Percentiles rank a stretch among this genome's conserved stretches.
These are phyloP conservation scores for Tothia fuscella DNA, from an alignment of 2,329 filamentous ascomycete species.

Conservation along the genomic window DNA sequence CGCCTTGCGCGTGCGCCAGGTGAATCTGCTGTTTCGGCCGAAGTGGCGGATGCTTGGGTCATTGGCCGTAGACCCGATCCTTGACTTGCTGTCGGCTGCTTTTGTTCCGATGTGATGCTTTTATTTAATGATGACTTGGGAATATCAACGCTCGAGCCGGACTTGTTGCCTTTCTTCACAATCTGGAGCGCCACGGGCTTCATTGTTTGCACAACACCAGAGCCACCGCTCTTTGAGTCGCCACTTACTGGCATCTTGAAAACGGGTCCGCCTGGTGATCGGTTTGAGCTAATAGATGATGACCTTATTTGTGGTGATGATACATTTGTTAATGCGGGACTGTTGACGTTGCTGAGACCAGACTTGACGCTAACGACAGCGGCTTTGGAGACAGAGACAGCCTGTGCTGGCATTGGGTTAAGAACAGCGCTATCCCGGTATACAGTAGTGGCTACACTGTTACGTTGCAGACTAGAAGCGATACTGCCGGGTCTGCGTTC, in stretches of 20 bases:
- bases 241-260: not conserved
- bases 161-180: constrained; percentile 5
- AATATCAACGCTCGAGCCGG: too few species aligned
- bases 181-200: constrained; percentile 11
- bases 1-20: constrained; percentile 11
- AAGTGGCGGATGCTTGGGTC: constrained; percentile 3
- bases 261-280: not conserved
- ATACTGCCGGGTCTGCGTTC: constrained; percentile 31
- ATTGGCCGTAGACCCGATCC: not conserved
- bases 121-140: too few species aligned
- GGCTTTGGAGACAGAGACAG: constrained; percentile 76
- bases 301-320: constrained; percentile 29
- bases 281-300: not conserved
- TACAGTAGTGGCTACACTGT: constrained; percentile 75
- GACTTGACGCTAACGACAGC: constrained; percentile 83
- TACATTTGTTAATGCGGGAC: constrained; percentile 46
- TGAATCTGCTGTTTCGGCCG: not conserved
- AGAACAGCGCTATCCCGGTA: constrained; percentile 87
- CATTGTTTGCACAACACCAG: not conserved
- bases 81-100: not conserved
- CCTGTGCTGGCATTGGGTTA: constrained; percentile 66
- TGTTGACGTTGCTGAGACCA: constrained; percentile 42
- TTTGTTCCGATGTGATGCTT: not conserved
- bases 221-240: not conserved
- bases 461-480: constrained; percentile 36